Base-by-base conservation (phyloP, 1,284 basidiomycete genomes). In the Vanrija humicola region DNA sequence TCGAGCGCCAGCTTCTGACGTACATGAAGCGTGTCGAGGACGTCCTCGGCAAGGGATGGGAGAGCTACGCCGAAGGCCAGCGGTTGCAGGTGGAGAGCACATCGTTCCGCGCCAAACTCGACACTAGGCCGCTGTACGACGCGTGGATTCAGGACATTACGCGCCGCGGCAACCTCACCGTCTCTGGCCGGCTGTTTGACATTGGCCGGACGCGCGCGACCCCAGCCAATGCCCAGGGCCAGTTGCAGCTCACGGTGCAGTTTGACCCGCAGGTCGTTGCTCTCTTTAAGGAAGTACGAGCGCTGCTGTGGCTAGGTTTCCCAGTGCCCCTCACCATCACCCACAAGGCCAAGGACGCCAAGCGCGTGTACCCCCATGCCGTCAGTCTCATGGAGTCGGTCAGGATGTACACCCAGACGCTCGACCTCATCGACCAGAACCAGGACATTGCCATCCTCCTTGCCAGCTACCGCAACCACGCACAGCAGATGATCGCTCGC, bases 11-110 rank as follows among this genome's bases (percentile, higher is more conserved):
- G 74, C 84, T 99, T 14, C 82, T 89, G 63, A 87, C 90, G 3
- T 98, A 98, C 79, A 98, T 98, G 93, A 96, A 94, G 76, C 89
- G 94, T n/a, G 95, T 98, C 50, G 94, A 98, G 72, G 95, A 98
- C 72, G 96, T 98, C 3, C 86, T 99, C 12, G 96, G 95, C 9
- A 93, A 92, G 75, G 94, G 92, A 7, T 98, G 95, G 95, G 94
- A 97, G 73, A 85, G 93, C 59, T 98, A 98, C 66, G 92, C 95
- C n/a, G 95, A 99, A 67, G 96, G 96, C 6, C 92, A 97, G 75
- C 93, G 94, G 69, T 86, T 99, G 0, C 90, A 96, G 68, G 87
- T 86, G 42, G 95, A 98, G 75, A 88, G 86, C 52, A 81, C 85
- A 6, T 89, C 91, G 0, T 99, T 99, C 83, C 85, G 90, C 46